These are phyloP conservation scores for Candida glaebosa DNA, from an alignment of 805 yeast genomes.

Conservation along the genomic window DNA sequence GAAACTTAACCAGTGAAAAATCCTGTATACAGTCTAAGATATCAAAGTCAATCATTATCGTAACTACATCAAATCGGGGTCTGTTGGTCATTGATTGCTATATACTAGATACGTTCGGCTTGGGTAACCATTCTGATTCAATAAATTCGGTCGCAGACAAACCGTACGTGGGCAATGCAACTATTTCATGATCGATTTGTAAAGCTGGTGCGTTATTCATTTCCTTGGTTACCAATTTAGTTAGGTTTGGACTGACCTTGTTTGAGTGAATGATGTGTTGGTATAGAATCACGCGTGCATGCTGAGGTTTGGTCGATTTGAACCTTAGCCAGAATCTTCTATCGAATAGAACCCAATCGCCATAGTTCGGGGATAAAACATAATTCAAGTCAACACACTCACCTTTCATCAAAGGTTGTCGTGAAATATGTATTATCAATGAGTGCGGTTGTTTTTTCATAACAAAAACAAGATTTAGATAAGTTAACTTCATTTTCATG, in stretches of 20 bases:
- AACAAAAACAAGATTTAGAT: conserved; percentile 21
- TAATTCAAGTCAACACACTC: conserved; percentile 8
- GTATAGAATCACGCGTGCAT: conserved; percentile 14
- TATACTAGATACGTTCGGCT: conserved; percentile 11
- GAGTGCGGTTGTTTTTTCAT: conserved; percentile 3
- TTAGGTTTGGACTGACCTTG: not conserved
- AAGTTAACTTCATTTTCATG: conserved; percentile 13
- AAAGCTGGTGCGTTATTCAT: conserved; percentile 10
- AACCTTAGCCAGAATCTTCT: conserved; percentile 36
- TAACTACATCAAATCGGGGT: no score
- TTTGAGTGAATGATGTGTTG: conserved; percentile 9
- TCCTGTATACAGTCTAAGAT: conserved; percentile 3
- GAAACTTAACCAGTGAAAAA: not conserved
- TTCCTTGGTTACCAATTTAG: not conserved
- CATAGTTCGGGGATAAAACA: conserved; percentile 10
- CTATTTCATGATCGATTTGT: conserved; percentile 3
- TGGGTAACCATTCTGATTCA: conserved; percentile 14
- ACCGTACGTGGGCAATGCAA: conserved; percentile 15
- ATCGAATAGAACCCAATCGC: conserved; percentile 37
- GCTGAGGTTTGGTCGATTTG: conserved; percentile 2
- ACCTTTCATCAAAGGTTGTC: conserved; percentile 21
- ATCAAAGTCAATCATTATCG: not conserved
- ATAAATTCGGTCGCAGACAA: conserved; percentile 6
- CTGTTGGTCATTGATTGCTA: no score
- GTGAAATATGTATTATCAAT: conserved; percentile 10